phyloP scores from a whole-genome alignment of 495 filamentous ascomycete genomes.

The Rostrohypoxylon terebratum region DNA sequence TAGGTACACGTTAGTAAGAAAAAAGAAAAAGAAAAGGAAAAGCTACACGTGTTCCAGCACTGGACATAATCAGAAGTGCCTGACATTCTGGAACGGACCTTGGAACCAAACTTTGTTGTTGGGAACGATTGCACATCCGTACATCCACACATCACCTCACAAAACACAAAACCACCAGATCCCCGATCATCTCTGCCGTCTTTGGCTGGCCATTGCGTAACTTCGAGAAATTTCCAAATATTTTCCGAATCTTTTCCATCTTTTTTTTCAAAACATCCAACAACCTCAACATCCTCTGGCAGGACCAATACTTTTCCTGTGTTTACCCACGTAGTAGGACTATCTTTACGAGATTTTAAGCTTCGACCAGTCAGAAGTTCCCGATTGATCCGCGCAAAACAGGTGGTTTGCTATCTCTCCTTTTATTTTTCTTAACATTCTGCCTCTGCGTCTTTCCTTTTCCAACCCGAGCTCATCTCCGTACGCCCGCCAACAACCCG shows the following conservation, averaged over 20 bases:
- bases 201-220: slow-evolving; percentile 34
- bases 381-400: slow-evolving; percentile 4
- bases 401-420: slow-evolving; percentile 3
- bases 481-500: background rate
- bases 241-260: no score
- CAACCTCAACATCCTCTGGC: slow-evolving; percentile 16
- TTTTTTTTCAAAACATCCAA: no score
- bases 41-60: slow-evolving; percentile 23
- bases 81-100: background rate
- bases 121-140: slow-evolving; percentile 8
- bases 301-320: slow-evolving; percentile 17
- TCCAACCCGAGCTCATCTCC: slow-evolving; percentile 2
- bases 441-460: background rate
- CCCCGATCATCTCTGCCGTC: background rate
- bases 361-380: slow-evolving; percentile 5
- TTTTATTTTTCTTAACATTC: no score
- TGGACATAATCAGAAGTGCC: background rate
- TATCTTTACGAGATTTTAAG: slow-evolving; percentile 17
- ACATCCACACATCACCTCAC: slow-evolving; percentile 8
- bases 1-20: slow-evolving; percentile 1
- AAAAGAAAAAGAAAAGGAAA: slow-evolving; percentile 21
- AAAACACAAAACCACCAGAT: slow-evolving; percentile 10
- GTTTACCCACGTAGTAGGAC: no score
- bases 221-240: background rate
- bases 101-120: background rate